These are phyloP conservation scores for Babesia gibsoni DNA, from an alignment of 169 alveolate genomes.

Conservation along the genomic window DNA sequence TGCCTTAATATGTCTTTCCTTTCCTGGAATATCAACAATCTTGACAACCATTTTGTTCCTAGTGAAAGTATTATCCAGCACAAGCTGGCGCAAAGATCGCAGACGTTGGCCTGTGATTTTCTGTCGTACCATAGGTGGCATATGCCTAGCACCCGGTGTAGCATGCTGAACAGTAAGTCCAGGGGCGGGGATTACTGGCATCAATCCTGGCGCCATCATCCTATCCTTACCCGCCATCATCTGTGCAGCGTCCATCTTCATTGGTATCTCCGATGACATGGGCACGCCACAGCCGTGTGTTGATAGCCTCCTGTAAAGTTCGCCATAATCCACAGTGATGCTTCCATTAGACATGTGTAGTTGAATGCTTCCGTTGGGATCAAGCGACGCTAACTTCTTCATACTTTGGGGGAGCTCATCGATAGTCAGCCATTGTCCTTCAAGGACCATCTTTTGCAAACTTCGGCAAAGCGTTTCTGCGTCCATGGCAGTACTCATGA, in stretches of 20 bases:
- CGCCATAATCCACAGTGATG: slow-evolving; percentile 12
- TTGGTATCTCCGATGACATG: not conserved
- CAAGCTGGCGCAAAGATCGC: slow-evolving; percentile 31
- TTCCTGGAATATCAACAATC: slow-evolving; percentile 30
- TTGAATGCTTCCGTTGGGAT: not conserved
- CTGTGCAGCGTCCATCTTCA: not conserved
- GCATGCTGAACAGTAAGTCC: slow-evolving; percentile 4
- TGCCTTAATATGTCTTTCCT: slow-evolving; percentile 26
- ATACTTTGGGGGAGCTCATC: slow-evolving; percentile 17
- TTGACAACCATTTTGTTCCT: slow-evolving; percentile 44
- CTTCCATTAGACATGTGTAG: slow-evolving; percentile 6
- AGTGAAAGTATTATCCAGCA: slow-evolving; percentile 8
- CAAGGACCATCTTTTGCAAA: slow-evolving; percentile 19
- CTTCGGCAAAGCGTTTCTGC: slow-evolving; percentile 25
- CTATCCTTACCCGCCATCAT: not conserved
- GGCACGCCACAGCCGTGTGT: not conserved
- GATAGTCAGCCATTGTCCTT: slow-evolving; percentile 18
- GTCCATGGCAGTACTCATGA: slow-evolving; percentile 43
- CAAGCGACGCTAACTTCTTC: slow-evolving; percentile 20
- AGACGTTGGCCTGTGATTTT: not conserved
- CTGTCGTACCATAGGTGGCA: not conserved
- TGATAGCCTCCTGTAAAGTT: slow-evolving; percentile 6
- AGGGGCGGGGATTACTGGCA: not conserved
- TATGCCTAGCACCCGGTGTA: not conserved
- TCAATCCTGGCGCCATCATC: not conserved